Conservation (phyloP, 2,329 filamentous ascomycete species). For the Hymenoscyphus fructigenus region DNA sequence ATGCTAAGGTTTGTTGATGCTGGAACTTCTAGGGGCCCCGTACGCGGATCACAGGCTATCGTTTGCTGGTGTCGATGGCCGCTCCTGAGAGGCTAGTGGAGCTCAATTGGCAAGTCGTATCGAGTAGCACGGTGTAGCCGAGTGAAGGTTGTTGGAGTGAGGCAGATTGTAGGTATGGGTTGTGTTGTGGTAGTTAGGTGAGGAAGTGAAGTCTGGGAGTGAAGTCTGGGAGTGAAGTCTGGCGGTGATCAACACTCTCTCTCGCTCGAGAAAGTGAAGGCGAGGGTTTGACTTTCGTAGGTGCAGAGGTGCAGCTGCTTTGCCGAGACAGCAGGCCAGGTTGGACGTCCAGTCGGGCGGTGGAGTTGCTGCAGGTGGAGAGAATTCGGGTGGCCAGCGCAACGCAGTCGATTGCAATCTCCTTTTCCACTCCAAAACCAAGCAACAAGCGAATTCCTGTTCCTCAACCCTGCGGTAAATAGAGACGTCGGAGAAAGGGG, state of each 20-base stretch:
- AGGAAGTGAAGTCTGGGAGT: neutral
- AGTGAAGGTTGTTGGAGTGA: neutral
- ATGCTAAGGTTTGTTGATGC: slow-evolving; percentile 6
- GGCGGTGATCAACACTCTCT: neutral
- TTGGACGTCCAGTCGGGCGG: neutral
- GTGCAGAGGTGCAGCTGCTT: neutral
- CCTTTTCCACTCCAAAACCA: neutral
- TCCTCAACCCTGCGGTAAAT: neutral
- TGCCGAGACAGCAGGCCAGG: neutral
- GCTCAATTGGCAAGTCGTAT: slow-evolving; percentile 7
- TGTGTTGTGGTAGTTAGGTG: neutral
- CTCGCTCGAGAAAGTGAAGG: neutral
- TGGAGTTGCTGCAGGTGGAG: neutral
- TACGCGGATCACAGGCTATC: neutral
- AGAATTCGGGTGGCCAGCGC: neutral
- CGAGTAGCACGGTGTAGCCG: neutral
- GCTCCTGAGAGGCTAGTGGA: neutral
- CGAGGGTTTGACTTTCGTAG: neutral
- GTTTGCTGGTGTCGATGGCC: neutral
- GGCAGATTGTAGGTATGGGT: neutral
- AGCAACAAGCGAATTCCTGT: neutral
- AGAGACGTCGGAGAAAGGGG: slow-evolving; percentile 1
- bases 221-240: neutral
- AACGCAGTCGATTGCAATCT: neutral
- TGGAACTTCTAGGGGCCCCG: neutral